Conservation (phyloP, 1,139 yeast genomes). For the Kazachstania sp. region DNA sequence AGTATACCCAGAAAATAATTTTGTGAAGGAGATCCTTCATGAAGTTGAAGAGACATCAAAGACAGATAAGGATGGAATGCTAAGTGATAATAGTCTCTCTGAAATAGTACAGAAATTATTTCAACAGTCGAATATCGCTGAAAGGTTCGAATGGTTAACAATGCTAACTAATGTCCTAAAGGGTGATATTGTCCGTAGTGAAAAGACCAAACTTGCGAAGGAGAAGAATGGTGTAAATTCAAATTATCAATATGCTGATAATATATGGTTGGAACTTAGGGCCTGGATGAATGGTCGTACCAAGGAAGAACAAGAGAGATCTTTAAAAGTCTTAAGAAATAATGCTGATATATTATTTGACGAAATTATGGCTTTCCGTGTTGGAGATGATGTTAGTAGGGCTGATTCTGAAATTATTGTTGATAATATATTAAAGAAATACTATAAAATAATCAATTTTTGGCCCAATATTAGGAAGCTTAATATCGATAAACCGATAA, state of each 20-base stretch:
- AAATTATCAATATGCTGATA: conserved; percentile 53
- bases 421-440: conserved; percentile 43
- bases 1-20: conserved; percentile 12
- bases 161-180: conserved; percentile 85
- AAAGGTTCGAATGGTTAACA: conserved; percentile 91
- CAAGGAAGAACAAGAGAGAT: conserved; percentile 67
- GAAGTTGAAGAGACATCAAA: conserved; percentile 14
- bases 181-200: conserved; percentile 89
- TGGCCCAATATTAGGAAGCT: conserved; percentile 79
- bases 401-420: conserved; percentile 19
- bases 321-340: conserved; percentile 64
- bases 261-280: conserved; percentile 61
- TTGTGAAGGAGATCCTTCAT: conserved; percentile 9
- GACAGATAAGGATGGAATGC: background rate
- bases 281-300: conserved; percentile 79
- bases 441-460: conserved; percentile 61
- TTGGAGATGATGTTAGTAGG: conserved; percentile 13
- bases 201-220: conserved; percentile 68
- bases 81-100: background rate
- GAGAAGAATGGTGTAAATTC: conserved; percentile 37
- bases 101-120: conserved; percentile 13
- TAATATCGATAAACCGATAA: conserved; percentile 68
- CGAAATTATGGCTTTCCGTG: conserved; percentile 43
- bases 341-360: conserved; percentile 67
- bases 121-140: conserved; percentile 56